phyloP scores from a whole-genome alignment of 768 basidiomycete genomes.

The Mrakia hoshinonis region DNA sequence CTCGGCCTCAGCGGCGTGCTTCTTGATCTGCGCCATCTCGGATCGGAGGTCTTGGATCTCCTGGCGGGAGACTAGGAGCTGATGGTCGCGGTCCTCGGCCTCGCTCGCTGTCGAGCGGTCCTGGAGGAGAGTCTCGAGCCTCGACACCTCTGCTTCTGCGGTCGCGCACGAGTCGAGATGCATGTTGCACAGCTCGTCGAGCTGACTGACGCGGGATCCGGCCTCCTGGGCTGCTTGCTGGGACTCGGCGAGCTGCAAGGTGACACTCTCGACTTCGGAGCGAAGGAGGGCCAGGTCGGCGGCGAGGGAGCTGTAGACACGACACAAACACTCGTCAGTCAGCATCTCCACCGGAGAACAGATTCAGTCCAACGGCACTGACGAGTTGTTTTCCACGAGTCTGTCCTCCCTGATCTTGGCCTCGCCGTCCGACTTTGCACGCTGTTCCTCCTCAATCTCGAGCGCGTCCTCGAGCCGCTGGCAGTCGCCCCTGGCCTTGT shows the following conservation, averaged over 20 bases:
- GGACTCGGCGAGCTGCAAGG: no score
- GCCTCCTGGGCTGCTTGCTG: no score
- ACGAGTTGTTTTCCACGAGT: conserved; percentile 2
- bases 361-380: neutral
- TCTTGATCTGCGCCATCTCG: neutral
- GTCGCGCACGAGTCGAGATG: neutral
- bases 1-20: neutral
- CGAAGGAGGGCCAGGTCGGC: no score
- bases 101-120: neutral
- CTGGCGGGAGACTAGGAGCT: neutral
- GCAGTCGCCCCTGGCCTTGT: neutral
- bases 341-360: no score
- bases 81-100: neutral
- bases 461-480: neutral
- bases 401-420: neutral
- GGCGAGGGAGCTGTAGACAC: no score
- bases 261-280: no score
- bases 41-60: neutral
- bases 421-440: neutral
- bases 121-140: neutral
- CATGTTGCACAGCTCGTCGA: neutral
- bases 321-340: no score
- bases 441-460: neutral
- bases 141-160: conserved; percentile 1
- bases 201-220: neutral